Conservation (phyloP, 345 rosid genomes). For the Lepidium didymum region DNA sequence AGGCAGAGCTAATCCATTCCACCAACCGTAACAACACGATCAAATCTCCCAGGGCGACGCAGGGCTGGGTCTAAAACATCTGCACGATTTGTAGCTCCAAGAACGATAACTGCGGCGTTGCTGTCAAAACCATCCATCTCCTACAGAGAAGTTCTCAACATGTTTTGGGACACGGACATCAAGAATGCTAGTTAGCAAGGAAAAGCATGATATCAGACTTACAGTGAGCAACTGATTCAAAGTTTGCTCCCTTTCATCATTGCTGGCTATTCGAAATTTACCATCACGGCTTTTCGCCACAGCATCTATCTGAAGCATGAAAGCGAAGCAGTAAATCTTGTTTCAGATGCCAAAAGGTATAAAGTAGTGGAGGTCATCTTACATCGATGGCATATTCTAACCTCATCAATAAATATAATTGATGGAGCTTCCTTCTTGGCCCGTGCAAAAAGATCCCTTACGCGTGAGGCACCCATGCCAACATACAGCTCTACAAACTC, state of each 20-base stretch:
- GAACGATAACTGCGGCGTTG: conserved; percentile 91
- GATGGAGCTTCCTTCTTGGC: conserved; percentile 99
- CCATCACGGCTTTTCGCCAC: conserved; percentile 99
- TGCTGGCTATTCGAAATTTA: conserved; percentile 79
- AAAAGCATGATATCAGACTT: conserved; percentile 24
- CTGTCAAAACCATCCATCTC: conserved; percentile 99
- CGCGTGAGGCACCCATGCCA: conserved; percentile 99
- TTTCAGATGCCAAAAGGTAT: neutral
- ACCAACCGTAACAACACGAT: conserved; percentile 88
- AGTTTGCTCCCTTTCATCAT: conserved; percentile 97
- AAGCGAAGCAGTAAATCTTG: neutral
- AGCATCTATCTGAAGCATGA: conserved; percentile 77
- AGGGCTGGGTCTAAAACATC: conserved; percentile 96
- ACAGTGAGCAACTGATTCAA: conserved; percentile 97
- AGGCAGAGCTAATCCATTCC: conserved; percentile 12
- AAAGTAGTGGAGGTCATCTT: neutral
- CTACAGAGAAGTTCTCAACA: conserved; percentile 35
- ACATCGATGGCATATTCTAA: conserved; percentile 13
- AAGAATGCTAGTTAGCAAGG: neutral
- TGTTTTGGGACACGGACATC: neutral
- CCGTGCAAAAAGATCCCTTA: conserved; percentile 89
- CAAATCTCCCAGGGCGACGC: conserved; percentile 97
- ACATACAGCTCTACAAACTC: conserved; percentile 93
- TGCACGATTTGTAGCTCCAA: conserved; percentile 97
- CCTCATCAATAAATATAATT: conserved; percentile 95